Evolutionary conservation across 441 rosid genomes (phyloP).

Genomic region (Arabidopsis lyrata): DNA sequence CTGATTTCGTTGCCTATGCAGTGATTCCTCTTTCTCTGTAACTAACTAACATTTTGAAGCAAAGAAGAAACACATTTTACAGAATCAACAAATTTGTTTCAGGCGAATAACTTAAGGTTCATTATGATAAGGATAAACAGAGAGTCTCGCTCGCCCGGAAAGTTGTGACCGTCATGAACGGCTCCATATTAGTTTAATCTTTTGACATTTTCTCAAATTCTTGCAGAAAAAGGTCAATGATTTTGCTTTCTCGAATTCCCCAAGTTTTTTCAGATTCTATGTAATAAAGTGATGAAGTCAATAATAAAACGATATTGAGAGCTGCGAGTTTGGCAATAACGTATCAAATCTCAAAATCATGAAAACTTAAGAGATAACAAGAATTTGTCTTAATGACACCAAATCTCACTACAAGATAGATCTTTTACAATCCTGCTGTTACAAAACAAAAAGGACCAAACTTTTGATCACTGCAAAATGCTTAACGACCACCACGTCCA

Average conservation of each 20-base stretch:
- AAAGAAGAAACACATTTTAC: background rate
- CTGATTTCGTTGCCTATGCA: constrained; percentile 57
- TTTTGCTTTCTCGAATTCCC: constrained; percentile 5
- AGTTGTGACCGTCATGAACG: constrained; percentile 71
- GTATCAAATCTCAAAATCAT: constrained; percentile 25
- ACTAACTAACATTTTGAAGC: background rate
- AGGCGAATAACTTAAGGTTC: constrained; percentile 71
- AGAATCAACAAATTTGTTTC: background rate
- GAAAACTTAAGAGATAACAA: constrained; percentile 17
- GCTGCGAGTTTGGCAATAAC: constrained; percentile 16
- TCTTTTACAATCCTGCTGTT: constrained; percentile 42
- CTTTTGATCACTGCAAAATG: constrained; percentile 12
- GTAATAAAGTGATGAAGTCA: constrained; percentile 10
- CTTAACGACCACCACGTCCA: constrained; percentile 83
- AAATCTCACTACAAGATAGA: constrained; percentile 37
- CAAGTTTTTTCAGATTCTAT: background rate
- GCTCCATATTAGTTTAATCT: constrained; percentile 56
- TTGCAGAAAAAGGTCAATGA: background rate
- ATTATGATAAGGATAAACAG: constrained; percentile 52
- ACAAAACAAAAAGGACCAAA: background rate
- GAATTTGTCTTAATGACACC: constrained; percentile 32
- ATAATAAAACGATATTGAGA: background rate
- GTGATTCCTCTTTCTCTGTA: constrained; percentile 42
- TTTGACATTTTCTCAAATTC: background rate
- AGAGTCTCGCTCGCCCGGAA: constrained; percentile 69